Conservation (phyloP, 768 basidiomycete genomes). For the Hypholoma fasciculare region DNA sequence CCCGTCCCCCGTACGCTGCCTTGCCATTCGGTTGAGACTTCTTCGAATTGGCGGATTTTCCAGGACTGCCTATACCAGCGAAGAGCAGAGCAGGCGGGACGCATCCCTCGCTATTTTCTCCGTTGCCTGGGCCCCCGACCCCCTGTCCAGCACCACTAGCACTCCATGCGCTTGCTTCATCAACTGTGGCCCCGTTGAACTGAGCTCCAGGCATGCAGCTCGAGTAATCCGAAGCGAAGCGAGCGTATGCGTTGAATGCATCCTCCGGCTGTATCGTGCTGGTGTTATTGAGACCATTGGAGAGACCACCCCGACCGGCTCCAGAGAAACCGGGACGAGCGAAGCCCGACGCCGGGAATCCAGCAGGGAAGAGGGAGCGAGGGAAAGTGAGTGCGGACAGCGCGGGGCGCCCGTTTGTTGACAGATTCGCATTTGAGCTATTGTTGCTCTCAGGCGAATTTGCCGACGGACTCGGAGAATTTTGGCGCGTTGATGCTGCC, state of each 20-base stretch:
- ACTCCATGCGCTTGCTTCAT: conserved; percentile 32
- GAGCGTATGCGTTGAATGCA: conserved; percentile 69
- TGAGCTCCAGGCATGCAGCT: conserved; percentile 62
- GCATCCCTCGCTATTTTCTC: conserved; percentile 30
- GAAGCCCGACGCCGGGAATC: not conserved
- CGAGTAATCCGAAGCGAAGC: conserved; percentile 62
- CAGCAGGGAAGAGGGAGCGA: not conserved
- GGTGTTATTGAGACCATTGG: conserved; percentile 17
- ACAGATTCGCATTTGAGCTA: conserved; percentile 11
- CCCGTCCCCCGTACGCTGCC: not conserved
- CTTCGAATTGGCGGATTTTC: not conserved
- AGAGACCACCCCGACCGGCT: not conserved
- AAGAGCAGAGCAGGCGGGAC: conserved; percentile 70
- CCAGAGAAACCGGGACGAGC: not conserved
- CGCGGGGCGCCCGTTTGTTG: conserved; percentile 17
- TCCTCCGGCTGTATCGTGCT: conserved; percentile 40
- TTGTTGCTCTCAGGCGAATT: conserved; percentile 1
- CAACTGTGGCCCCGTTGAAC: conserved; percentile 36
- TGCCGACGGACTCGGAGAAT: conserved; percentile 26
- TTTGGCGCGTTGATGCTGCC: conserved; percentile 31
- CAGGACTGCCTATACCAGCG: conserved; percentile 25
- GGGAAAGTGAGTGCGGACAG: not conserved
- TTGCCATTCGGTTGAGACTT: not conserved
- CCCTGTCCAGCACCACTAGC: conserved; percentile 2
- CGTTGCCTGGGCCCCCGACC: conserved; percentile 9